phyloP scores from a whole-genome alignment of 805 yeast species.

The Debaryomyces hansenii region DNA sequence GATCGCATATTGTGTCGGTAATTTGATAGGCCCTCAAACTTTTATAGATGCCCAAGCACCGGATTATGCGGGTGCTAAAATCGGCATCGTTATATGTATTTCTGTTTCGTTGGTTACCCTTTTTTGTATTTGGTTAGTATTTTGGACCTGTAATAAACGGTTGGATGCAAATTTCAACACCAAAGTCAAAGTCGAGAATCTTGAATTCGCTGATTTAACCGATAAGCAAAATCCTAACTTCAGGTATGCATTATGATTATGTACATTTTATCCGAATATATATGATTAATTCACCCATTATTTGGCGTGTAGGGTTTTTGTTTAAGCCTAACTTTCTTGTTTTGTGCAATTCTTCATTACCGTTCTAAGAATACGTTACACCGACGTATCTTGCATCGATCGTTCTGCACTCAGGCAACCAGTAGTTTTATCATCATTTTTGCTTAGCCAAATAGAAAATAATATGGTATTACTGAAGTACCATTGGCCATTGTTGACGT shows the following conservation, averaged over 20 bases:
- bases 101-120: neutral
- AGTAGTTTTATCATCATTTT: too few relatives aligned
- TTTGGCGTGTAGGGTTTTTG: too few relatives aligned
- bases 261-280: too few relatives aligned
- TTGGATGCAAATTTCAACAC: slow-evolving; percentile 16
- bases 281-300: too few relatives aligned
- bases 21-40: slow-evolving; percentile 26
- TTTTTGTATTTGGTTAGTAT: too few relatives aligned
- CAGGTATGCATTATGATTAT: slow-evolving; percentile 32
- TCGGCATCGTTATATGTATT: slow-evolving; percentile 6
- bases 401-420: too few relatives aligned
- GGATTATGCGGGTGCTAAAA: slow-evolving; percentile 22
- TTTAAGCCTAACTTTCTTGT: too few relatives aligned
- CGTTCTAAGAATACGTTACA: neutral
- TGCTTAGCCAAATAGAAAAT: too few relatives aligned
- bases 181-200: slow-evolving; percentile 36
- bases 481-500: too few relatives aligned
- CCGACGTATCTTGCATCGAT: neutral
- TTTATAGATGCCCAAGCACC: slow-evolving; percentile 25
- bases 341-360: slow-evolving; percentile 9
- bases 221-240: slow-evolving; percentile 55
- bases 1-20: slow-evolving; percentile 28
- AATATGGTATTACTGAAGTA: too few relatives aligned
- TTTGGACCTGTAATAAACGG: slow-evolving; percentile 24
- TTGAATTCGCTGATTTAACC: slow-evolving; percentile 53